These are phyloP conservation scores for Termitomyces sp. DNA, from an alignment of 768 basidiomycete species.

Conservation along the genomic window DNA sequence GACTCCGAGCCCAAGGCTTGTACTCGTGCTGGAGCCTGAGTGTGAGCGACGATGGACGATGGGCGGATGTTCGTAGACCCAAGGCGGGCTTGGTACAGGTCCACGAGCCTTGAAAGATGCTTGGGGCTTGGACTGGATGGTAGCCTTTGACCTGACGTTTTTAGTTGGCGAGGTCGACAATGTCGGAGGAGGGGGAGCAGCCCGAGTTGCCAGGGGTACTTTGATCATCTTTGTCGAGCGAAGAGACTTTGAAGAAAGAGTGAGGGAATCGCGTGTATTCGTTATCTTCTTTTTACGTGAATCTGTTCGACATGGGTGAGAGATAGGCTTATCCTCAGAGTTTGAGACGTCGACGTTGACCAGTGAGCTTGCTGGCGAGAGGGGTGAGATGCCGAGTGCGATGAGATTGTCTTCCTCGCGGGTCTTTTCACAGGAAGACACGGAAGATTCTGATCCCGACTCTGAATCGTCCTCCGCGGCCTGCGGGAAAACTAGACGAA, in stretches of 20 bases:
- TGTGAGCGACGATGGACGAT: constrained; percentile 7
- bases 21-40: background rate
- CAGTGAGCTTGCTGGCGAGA: background rate
- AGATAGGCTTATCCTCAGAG: background rate
- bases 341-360: background rate
- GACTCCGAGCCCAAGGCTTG: background rate
- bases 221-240: background rate
- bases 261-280: constrained; percentile 11
- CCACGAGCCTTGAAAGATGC: background rate
- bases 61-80: background rate
- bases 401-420: background rate
- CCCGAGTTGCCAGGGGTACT: background rate
- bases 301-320: background rate
- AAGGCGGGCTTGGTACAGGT: background rate
- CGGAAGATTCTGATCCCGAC: background rate
- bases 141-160: background rate
- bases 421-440: background rate
- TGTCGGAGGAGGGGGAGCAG: constrained; percentile 6
- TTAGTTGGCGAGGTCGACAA: background rate
- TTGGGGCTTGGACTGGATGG: background rate
- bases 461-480: constrained; percentile 3
- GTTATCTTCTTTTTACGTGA: constrained; percentile 9
- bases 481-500: constrained; percentile 54
- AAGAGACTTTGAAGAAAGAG: background rate
- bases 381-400: background rate